Conservation (phyloP, 148 eudicot species). For the Heliosperma pusillum region DNA sequence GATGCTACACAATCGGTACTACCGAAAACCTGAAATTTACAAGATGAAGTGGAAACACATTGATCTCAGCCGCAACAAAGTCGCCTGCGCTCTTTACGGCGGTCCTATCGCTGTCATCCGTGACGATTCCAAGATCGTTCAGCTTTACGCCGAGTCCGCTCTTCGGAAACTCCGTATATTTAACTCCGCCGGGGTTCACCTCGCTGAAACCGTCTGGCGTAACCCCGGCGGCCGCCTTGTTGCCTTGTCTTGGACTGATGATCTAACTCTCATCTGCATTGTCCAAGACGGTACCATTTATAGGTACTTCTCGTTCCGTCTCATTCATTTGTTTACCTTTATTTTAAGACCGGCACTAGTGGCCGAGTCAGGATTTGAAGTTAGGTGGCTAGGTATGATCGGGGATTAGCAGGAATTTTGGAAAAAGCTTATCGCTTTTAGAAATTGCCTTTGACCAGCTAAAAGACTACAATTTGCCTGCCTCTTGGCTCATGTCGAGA, state of each 20-base stretch:
- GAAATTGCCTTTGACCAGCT: too few relatives aligned
- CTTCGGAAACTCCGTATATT: slow-evolving; percentile 85
- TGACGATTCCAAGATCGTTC: slow-evolving; percentile 95
- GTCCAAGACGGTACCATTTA: slow-evolving; percentile 91
- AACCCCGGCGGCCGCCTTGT: slow-evolving; percentile 84
- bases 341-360: neutral
- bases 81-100: slow-evolving; percentile 83
- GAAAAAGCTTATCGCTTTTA: too few relatives aligned
- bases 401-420: too few relatives aligned
- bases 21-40: slow-evolving; percentile 84
- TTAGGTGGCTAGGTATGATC: neutral
- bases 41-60: slow-evolving; percentile 72
- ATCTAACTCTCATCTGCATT: slow-evolving; percentile 69
- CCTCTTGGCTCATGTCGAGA: too few relatives aligned
- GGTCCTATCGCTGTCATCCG: slow-evolving; percentile 95
- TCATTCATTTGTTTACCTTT: neutral
- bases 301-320: slow-evolving; percentile 20
- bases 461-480: too few relatives aligned
- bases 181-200: slow-evolving; percentile 70
- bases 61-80: slow-evolving; percentile 85
- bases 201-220: slow-evolving; percentile 76
- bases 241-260: slow-evolving; percentile 87
- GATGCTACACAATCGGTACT: slow-evolving; percentile 81
- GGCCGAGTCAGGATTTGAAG: neutral
- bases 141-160: slow-evolving; percentile 90